These are phyloP conservation scores for Amoebophrya sp. DNA, from an alignment of 169 alveolate genomes.

Conservation along the genomic window DNA sequence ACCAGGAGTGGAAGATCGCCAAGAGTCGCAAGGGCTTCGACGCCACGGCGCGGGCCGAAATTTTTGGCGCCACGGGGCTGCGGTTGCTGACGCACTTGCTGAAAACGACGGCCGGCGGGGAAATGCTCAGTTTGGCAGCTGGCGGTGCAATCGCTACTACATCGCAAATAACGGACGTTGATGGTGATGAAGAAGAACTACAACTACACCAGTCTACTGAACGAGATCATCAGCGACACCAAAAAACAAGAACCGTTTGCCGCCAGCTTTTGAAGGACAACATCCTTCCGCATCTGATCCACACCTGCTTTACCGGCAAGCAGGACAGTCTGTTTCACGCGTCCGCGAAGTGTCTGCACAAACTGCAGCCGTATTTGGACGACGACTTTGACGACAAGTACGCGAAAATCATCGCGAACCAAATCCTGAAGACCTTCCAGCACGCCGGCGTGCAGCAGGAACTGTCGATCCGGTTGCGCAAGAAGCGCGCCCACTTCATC, in stretches of 20 bases:
- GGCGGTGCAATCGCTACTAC: too few species aligned
- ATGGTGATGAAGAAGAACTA: too few species aligned
- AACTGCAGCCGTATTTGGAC: not conserved
- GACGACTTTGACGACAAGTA: not conserved
- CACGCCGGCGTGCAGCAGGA: not conserved
- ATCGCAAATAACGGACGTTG: too few species aligned
- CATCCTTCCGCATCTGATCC: not conserved
- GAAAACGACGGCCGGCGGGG: not conserved
- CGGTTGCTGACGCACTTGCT: not conserved
- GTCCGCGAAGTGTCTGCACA: not conserved
- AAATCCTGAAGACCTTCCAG: not conserved
- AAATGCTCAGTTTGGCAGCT: too few species aligned
- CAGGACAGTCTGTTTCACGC: not conserved
- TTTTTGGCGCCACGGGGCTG: not conserved
- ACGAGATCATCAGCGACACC: too few species aligned
- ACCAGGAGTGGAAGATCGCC: not conserved
- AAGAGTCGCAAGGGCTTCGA: not conserved
- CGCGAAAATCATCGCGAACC: not conserved
- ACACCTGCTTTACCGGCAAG: not conserved
- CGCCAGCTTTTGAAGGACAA: not conserved
- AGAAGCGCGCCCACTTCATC: not conserved
- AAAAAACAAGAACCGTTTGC: too few species aligned
- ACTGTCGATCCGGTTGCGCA: not conserved
- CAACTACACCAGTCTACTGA: too few species aligned
- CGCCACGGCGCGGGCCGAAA: constrained; percentile 9